A percentile compares a stretch with the other conserved stretches of the same genome.
phyloP scores from a whole-genome alignment of 495 filamentous ascomycete species.

The Penicillium angulare region DNA sequence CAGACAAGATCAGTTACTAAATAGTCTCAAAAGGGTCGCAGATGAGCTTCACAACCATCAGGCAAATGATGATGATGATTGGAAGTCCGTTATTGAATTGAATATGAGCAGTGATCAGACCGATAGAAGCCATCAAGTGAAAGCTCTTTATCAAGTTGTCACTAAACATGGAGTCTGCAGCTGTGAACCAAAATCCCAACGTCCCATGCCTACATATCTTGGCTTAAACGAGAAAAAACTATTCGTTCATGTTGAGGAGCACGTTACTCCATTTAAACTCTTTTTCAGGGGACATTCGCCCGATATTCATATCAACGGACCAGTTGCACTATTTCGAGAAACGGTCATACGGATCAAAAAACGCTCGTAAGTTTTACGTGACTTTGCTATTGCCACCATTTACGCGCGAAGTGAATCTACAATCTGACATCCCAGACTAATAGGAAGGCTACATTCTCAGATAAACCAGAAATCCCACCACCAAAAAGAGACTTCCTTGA shows the following conservation, averaged over 20 bases:
- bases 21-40: not conserved
- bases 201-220: not conserved
- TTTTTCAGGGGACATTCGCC: not conserved
- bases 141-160: not conserved
- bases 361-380: not conserved
- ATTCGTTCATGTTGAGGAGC: not conserved
- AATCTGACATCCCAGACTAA: not conserved
- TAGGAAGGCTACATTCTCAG: not conserved
- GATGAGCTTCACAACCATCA: not conserved
- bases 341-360: not conserved
- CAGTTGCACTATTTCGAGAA: not conserved
- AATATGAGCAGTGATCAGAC: not conserved
- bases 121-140: not conserved
- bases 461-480: not conserved
- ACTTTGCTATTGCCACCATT: not conserved
- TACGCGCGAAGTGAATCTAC: not conserved
- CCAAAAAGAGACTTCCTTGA: not conserved
- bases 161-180: not conserved
- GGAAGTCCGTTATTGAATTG: not conserved
- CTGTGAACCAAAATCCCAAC: not conserved
- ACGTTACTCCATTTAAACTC: not conserved
- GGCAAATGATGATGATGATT: not conserved
- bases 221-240: not conserved
- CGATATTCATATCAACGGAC: not conserved
- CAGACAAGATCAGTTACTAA: not conserved